Evolutionary conservation across 2,329 filamentous ascomycete genomes (phyloP).

Genomic region (Trichoderma aggressivum): DNA sequence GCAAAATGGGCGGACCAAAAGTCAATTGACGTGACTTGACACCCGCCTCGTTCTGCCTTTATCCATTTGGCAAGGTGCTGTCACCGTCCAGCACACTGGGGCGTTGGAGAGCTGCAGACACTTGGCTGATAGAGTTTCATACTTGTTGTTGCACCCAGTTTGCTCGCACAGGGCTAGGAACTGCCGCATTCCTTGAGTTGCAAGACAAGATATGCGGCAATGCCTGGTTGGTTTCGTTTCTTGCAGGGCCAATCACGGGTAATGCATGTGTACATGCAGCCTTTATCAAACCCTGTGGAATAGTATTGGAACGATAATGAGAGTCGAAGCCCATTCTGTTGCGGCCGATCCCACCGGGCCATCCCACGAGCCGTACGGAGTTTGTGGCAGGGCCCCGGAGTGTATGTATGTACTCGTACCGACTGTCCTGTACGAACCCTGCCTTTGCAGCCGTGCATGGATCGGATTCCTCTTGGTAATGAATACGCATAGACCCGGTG

Average conservation of each 20-base stretch:
- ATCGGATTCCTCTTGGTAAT: neutral
- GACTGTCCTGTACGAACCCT: neutral
- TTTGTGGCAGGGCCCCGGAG: neutral
- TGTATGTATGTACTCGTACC: neutral
- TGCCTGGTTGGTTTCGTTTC: neutral
- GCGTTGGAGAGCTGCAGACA: neutral
- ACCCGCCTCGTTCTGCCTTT: neutral
- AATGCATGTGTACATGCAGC: neutral
- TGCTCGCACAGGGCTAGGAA: neutral
- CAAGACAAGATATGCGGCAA: neutral
- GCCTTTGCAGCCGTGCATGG: neutral
- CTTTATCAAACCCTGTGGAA: neutral
- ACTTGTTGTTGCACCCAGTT: neutral
- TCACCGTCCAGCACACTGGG: neutral
- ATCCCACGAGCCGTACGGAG: neutral
- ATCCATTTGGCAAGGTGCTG: neutral
- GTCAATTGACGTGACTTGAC: neutral
- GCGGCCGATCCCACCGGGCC: neutral
- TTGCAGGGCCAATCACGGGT: neutral
- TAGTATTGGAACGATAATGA: neutral
- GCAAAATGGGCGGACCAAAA: neutral
- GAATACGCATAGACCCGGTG: neutral
- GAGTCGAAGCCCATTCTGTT: neutral
- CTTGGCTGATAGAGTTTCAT: constrained; percentile 12
- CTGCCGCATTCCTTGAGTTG: neutral